Conservation (phyloP, 768 basidiomycete species). For the Trametes meyenii region DNA sequence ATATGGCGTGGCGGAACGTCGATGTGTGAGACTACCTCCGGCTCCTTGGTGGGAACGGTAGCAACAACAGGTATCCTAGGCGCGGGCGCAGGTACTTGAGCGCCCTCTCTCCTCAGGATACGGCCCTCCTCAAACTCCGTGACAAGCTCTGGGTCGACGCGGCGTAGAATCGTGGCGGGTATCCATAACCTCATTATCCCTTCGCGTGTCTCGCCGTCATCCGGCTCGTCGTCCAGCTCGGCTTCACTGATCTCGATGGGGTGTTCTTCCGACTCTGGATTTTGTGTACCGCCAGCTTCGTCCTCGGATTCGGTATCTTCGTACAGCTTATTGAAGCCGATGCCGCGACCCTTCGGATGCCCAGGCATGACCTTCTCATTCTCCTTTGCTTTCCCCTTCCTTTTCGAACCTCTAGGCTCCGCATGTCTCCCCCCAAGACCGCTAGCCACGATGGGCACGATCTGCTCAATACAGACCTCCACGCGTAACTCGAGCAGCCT, state of each 20-base stretch:
- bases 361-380: background rate
- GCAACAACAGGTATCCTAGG: background rate
- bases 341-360: background rate
- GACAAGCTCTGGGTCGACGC: conserved; percentile 44
- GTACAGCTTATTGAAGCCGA: background rate
- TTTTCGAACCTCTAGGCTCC: conserved; percentile 12
- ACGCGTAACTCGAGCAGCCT: conserved; percentile 47
- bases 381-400: background rate
- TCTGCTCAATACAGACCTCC: conserved; percentile 38
- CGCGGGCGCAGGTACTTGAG: conserved; percentile 31
- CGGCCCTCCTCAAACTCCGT: conserved; percentile 34
- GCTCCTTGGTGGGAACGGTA: background rate
- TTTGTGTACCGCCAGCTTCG: background rate
- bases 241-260: conserved; percentile 1
- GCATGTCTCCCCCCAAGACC: conserved; percentile 36
- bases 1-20: background rate
- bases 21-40: background rate
- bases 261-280: background rate
- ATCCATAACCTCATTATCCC: conserved; percentile 43
- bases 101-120: conserved; percentile 17
- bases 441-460: conserved; percentile 36
- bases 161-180: conserved; percentile 44
- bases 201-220: conserved; percentile 27
- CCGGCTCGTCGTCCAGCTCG: conserved; percentile 5
- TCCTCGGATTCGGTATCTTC: conserved; percentile 7